Base-by-base conservation (phyloP, 495 filamentous ascomycete genomes). In the Pyrenula aspistea region DNA sequence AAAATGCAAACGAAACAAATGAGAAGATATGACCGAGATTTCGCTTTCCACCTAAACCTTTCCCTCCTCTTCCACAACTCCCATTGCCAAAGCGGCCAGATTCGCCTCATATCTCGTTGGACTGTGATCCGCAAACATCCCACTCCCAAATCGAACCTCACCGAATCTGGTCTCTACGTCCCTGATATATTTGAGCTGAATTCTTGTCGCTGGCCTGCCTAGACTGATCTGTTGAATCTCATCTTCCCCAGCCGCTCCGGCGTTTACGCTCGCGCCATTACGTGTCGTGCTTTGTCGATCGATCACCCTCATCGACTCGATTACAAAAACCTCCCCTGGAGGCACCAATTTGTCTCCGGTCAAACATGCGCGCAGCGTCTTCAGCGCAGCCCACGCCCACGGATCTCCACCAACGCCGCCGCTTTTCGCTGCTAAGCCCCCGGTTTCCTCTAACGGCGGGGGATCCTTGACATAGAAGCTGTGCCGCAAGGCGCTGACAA, bases 111-210 rank as follows among this genome's bases (percentile, higher is more conserved):
- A 91, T 57, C 81, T 70, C 25, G 77, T 84, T n/a, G 87, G 86
- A 60, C 81, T 87, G 67, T 91, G 87, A 67, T 91, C 86, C 55
- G 78, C 74, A 69, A 91, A 71, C 85, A 88, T 88, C 25, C 83
- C 80, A 31, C 78, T 79, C 11, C 80, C 84, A 68, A 91, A 89
- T 52, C 75, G 72, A 56, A 90, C 71, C 66, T 90, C 86, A 48
- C 82, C 74, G 69, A 90, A 89, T 59, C 76, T 71, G 25, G 71
- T 70, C 61, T 87, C 84, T 56, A 86, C 83, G 63, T 87, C 80
- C 57, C 79, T 62, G 23, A 88, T 73, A 60, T 86, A 84, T 59
- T 77, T 78, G 54, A 87, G 62, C 57, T 88, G 84, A 51, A 86
- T 79, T 52, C 83, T 67, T 20, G 82, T 80, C 8, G 85, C 84